A percentile compares a stretch with the other conserved stretches of the same genome.
These are phyloP conservation scores for Hirschfeldia incana DNA, from an alignment of 345 rosid genomes.

Conservation along the genomic window DNA sequence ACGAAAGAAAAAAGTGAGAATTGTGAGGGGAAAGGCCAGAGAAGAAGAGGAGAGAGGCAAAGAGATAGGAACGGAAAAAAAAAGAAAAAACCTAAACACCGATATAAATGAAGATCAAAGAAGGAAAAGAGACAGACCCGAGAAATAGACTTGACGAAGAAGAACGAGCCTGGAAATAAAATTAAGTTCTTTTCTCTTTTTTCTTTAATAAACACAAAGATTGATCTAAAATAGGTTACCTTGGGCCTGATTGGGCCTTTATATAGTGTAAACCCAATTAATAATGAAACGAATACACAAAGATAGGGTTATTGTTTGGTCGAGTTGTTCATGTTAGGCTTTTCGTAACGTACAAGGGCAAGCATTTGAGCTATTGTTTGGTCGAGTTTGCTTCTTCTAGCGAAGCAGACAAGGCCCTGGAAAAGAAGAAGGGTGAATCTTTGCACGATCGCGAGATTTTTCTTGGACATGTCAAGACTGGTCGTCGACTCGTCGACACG, in stretches of 20 bases:
- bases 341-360: no score
- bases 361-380: no score
- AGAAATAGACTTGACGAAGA: constrained; percentile 24
- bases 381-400: no score
- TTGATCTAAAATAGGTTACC: not conserved
- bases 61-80: not conserved
- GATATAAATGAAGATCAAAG: constrained; percentile 14
- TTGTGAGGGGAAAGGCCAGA: not conserved
- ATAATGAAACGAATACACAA: not conserved
- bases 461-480: no score
- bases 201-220: not conserved
- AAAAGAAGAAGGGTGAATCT: no score
- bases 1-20: not conserved
- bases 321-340: no score
- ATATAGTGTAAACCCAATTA: not conserved
- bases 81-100: constrained; percentile 3
- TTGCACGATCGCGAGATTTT: no score
- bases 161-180: constrained; percentile 5
- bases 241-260: not conserved
- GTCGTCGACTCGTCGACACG: no score
- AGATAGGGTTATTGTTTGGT: no score
- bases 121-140: constrained; percentile 16
- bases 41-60: not conserved
- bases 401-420: no score
- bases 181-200: not conserved